Evolutionary conservation across 1,284 basidiomycete genomes (phyloP).

Genomic region (Sporisorium iseilematis-ciliati): DNA sequence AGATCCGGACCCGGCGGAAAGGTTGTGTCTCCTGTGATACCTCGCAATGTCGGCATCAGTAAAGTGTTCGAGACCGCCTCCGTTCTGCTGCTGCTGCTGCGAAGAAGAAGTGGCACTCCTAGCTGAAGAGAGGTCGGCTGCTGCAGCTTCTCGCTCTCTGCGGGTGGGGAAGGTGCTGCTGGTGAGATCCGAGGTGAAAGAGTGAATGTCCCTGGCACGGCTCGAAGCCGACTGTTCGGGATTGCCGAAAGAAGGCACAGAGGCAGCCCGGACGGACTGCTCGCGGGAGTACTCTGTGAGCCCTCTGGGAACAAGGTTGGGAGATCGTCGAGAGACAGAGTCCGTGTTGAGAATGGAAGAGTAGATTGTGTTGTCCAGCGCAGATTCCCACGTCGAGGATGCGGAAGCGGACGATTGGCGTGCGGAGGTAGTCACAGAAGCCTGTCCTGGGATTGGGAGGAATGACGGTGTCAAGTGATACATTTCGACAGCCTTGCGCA

Average conservation of each 20-base stretch:
- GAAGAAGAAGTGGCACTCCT: slow-evolving; percentile 2
- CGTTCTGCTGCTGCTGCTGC: slow-evolving; percentile 10
- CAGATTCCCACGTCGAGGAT: slow-evolving; percentile 27
- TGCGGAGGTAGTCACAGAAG: slow-evolving; percentile 16
- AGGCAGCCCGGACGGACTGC: slow-evolving; percentile 39
- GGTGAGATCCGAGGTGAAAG: slow-evolving; percentile 47
- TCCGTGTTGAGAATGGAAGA: slow-evolving; percentile 49
- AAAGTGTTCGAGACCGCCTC: slow-evolving; percentile 35
- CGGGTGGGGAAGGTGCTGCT: slow-evolving; percentile 47
- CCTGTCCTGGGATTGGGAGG: slow-evolving; percentile 50
- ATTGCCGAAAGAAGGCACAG: slow-evolving; percentile 42
- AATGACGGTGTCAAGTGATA: slow-evolving; percentile 66
- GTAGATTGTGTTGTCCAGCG: slow-evolving; percentile 48
- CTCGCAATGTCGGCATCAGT: slow-evolving; percentile 50
- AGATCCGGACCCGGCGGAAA: slow-evolving; percentile 25
- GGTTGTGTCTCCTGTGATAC: slow-evolving; percentile 49
- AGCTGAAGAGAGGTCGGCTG: slow-evolving; percentile 20
- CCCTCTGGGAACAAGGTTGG: slow-evolving; percentile 40
- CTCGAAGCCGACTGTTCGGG: slow-evolving; percentile 27
- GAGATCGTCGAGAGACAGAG: slow-evolving; percentile 33
- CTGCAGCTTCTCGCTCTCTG: slow-evolving; percentile 44
- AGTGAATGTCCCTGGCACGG: slow-evolving; percentile 22
- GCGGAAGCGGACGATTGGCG: slow-evolving; percentile 9
- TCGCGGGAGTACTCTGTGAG: slow-evolving; percentile 41
- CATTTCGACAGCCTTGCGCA: slow-evolving; percentile 64